phyloP scores from a whole-genome alignment of 495 filamentous ascomycete species.

The Xylaria curta region DNA sequence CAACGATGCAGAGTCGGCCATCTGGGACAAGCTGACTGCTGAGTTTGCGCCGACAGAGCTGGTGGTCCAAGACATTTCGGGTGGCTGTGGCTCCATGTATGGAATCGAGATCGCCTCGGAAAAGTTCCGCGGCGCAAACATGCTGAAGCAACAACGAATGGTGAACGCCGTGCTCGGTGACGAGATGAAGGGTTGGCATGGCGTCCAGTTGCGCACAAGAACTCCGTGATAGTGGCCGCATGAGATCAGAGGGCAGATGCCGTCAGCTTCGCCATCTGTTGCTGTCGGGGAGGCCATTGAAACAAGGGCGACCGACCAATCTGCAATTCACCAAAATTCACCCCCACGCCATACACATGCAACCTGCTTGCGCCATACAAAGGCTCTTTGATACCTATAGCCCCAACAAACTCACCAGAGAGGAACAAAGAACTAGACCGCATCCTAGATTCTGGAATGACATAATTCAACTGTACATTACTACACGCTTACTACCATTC shows the following conservation, averaged over 20 bases:
- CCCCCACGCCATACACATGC: not conserved
- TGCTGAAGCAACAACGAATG: conserved; percentile 75
- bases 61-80: conserved; percentile 76
- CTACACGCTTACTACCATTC: not conserved
- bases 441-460: not conserved
- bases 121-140: conserved; percentile 67
- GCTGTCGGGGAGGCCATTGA: not conserved
- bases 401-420: not conserved
- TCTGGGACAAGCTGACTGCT: conserved; percentile 52
- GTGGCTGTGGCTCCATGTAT: conserved; percentile 82
- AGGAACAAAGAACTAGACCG: not conserved
- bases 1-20: conserved; percentile 46
- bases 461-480: conserved; percentile 6
- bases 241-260: not conserved
- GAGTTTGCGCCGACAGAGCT: conserved; percentile 54
- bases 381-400: not conserved
- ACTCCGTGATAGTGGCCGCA: conserved; percentile 34
- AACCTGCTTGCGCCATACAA: not conserved
- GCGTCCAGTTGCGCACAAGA: conserved; percentile 72
- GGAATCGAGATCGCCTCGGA: conserved; percentile 70
- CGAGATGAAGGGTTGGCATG: conserved; percentile 77
- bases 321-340: conserved; percentile 5
- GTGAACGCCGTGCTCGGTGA: conserved; percentile 72
- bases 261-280: not conserved
- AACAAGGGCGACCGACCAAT: not conserved